Evolutionary conservation across 139 green algal species (phyloP), one percentile per base, ranked within the genome.

Genomic region (Chlorella sp.): DNA sequence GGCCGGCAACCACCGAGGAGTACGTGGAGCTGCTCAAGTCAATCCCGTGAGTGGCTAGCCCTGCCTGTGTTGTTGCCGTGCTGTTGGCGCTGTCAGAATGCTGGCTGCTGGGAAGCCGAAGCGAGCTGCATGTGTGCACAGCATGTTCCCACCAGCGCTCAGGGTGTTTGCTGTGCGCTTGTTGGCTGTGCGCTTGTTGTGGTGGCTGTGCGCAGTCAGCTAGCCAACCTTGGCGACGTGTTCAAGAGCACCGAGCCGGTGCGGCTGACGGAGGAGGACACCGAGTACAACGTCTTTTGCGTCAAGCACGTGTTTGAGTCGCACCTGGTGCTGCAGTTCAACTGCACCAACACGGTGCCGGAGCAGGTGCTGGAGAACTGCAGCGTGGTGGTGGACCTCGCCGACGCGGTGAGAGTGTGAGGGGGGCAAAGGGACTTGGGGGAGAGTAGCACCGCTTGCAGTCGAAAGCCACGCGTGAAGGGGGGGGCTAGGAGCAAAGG

Each of bases 281-380:
- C 91, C 0, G 92, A 96, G 86, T 96, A 97, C 86, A 88, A 71
- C 50, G 82, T 99, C 29, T 86, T 85, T 62, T 88, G 79, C 36
- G 77, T 97, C 23, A 97, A 97, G 87, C 95, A 99, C 81, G 73
- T 99, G 10, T 97, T 94, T 71, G 83, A 86, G 22, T 70, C 68
- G 5, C 86, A 93, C 71, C 27, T 97, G 0, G 90, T 99, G 33
- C 80, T 99, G 36, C 93, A 98, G 86, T 99, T 98, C 83, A 88
- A 96, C 78, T 97, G 91, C 86, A 97, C 84, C 75, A 99, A 99
- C 89, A 99, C 95, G 2, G 96, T 99, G 49, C 68, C 75, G 64
- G 95, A 99, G 82, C 81, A 89, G 74, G 64, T 93, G 35, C 87
- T 99, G 76, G 93, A 98, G 84, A 82, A 97, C 36, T 94, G 98